phyloP scores from a whole-genome alignment of 2,329 filamentous ascomycete species.

The Trichoderma sp. region DNA sequence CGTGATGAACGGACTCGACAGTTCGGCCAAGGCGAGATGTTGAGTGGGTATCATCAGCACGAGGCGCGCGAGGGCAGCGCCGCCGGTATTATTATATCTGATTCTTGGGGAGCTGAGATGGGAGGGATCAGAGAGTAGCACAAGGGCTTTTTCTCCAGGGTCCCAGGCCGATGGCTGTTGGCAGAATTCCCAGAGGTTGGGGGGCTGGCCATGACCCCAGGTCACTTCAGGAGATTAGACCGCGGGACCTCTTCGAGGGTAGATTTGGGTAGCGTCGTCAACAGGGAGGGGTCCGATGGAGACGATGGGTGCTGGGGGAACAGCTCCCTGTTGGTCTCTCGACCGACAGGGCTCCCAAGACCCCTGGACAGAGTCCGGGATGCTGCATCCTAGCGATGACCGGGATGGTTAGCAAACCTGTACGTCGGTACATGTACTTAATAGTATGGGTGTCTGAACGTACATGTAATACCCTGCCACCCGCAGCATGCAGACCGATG shows the following conservation, averaged over 20 bases:
- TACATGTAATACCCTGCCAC: no score
- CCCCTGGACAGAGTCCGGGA: slow-evolving; percentile 14
- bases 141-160: slow-evolving; percentile 13
- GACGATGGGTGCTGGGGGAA: slow-evolving; percentile 27
- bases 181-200: slow-evolving; percentile 19
- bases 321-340: slow-evolving; percentile 23
- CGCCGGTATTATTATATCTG: slow-evolving; percentile 20
- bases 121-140: slow-evolving; percentile 12
- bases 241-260: slow-evolving; percentile 10
- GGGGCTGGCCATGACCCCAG: slow-evolving; percentile 25
- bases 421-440: not conserved
- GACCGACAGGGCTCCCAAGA: slow-evolving; percentile 5
- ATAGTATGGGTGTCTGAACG: no score
- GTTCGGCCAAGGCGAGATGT: slow-evolving; percentile 22
- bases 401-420: slow-evolving; percentile 16
- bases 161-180: not conserved
- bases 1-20: slow-evolving; percentile 17
- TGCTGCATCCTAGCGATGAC: slow-evolving; percentile 23
- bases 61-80: slow-evolving; percentile 15
- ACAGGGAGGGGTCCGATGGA: slow-evolving; percentile 19
- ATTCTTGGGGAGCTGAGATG: slow-evolving; percentile 17
- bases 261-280: slow-evolving; percentile 14
- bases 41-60: slow-evolving; percentile 26
- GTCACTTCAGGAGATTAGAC: slow-evolving; percentile 21
- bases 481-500: slow-evolving; percentile 14